Percentiles rank a stretch among this genome's conserved stretches.
Conservation (phyloP, 177 flowering plant genomes). For the Vitis hybrid region DNA sequence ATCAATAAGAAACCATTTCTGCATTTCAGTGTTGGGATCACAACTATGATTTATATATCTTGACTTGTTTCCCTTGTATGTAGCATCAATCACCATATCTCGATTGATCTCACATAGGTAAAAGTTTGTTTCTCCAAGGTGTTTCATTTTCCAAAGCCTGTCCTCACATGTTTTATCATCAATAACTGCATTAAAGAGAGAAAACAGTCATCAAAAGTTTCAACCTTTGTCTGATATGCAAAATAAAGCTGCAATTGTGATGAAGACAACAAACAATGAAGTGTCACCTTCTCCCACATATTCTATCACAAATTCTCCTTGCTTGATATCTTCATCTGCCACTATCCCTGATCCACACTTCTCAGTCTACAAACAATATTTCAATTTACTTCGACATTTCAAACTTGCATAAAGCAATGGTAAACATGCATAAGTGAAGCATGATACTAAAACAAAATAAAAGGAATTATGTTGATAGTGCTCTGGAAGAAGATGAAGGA, state of each 20-base stretch:
- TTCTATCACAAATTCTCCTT: slow-evolving; percentile 76
- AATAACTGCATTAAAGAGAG: slow-evolving; percentile 45
- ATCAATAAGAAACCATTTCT: slow-evolving; percentile 52
- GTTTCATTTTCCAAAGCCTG: slow-evolving; percentile 84
- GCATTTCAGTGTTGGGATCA: slow-evolving; percentile 82
- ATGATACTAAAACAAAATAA: no score
- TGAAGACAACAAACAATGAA: background rate
- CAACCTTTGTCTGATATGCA: background rate
- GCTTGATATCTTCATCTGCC: slow-evolving; percentile 66
- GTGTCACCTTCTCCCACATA: slow-evolving; percentile 81
- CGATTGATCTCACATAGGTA: slow-evolving; percentile 75
- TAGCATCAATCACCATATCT: slow-evolving; percentile 87
- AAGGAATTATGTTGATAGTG: no score
- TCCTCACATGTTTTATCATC: slow-evolving; percentile 81
- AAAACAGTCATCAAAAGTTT: background rate
- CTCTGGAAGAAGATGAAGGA: no score
- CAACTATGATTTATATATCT: slow-evolving; percentile 85
- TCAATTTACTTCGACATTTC: background rate
- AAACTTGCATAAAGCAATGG: background rate
- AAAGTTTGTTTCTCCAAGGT: slow-evolving; percentile 71
- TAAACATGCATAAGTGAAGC: no score
- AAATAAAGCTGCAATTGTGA: background rate
- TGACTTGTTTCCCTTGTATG: slow-evolving; percentile 80
- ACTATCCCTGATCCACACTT: slow-evolving; percentile 78
- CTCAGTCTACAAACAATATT: slow-evolving; percentile 55